Base-by-base conservation (phyloP, 306 rosid species). In the Cicer yamashitae region DNA sequence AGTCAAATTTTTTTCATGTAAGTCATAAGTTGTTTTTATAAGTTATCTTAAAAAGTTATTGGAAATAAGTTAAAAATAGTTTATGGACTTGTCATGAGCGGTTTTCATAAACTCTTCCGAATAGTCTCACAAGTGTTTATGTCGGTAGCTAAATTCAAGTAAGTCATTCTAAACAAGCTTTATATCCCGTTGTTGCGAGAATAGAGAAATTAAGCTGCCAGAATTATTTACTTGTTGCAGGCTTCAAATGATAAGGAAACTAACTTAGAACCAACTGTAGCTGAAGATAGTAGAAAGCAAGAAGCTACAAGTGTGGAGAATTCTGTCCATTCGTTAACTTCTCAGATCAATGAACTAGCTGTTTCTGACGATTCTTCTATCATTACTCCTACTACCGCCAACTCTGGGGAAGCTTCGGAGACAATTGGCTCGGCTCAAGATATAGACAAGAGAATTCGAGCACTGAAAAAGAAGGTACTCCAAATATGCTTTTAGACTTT, bases 381-480 rank as follows among this genome's bases (percentile, higher is more conserved):
- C 53, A 87, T 73, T 79, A 62, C 85, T 66, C 82, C 92, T 79
- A 69, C 92, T 79, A 69, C 82, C 41, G 51, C 82, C 1, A 84
- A 88, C 60, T 80, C 90, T 52, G 71, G 43, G 10, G 90, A 87
- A 76, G 86, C 82, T 81, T 74, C 83, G 37, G 85, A 75, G 53
- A 59, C 71, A n/a, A 77, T 13, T 13, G 84, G 73, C 15, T 65
- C 83, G 2, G 75, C 78, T 65, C 92, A 81, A 83, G 98, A 89
- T 73, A 81, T 88, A 30, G 98, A 91, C 71, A 91, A 93, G 79
- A 87, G 64, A 81, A 93, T 91, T 50, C 94, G 96, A 70, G 91
- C 98, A 65, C 82, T 91, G 37, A 91, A 85, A 83, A 93, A 91
- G 85, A 93, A 91, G 98, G 96, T 93, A 83, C 17, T 4, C 6